Evolutionary conservation across 2,329 filamentous ascomycete genomes (phyloP).

Genomic region (Leptographium galeiforme): DNA sequence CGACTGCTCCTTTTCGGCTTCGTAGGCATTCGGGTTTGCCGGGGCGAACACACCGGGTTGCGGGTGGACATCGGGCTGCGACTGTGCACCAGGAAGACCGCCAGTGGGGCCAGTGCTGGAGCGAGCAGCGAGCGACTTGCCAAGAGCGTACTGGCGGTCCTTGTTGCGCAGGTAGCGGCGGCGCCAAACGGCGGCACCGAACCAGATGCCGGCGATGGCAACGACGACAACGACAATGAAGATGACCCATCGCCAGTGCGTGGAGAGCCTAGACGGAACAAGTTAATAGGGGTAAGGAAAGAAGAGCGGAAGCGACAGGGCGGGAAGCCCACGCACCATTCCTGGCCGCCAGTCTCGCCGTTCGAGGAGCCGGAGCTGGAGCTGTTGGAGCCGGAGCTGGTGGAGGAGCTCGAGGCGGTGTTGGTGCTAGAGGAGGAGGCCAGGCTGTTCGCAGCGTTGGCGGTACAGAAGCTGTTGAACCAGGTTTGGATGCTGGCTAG

Average conservation of each 20-base stretch:
- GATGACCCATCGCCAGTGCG: conserved; percentile 68
- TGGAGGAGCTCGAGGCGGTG: neutral
- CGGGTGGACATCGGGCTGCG: conserved; percentile 20
- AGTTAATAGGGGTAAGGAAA: neutral
- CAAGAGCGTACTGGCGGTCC: conserved; percentile 41
- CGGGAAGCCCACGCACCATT: neutral
- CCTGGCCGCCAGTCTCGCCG: neutral
- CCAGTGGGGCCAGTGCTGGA: conserved; percentile 17
- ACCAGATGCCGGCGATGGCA: conserved; percentile 52
- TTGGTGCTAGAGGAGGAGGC: neutral
- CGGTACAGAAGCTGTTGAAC: conserved; percentile 54
- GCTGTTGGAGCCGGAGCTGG: neutral
- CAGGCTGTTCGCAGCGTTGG: conserved; percentile 22
- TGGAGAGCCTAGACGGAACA: conserved; percentile 40
- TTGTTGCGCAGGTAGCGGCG: conserved; percentile 59
- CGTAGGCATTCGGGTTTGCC: conserved; percentile 19
- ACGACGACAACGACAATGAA: conserved; percentile 66
- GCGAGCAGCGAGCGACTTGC: conserved; percentile 24
- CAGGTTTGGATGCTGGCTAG: conserved; percentile 50
- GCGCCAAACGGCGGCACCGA: conserved; percentile 57
- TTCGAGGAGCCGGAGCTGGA: neutral
- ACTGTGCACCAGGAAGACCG: conserved; percentile 17
- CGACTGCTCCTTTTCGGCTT: conserved; percentile 24
- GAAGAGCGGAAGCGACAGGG: neutral
- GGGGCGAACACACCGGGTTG: conserved; percentile 26